Percentiles rank a stretch among this genome's conserved stretches.
These are phyloP conservation scores for Skeletonema tropicum DNA, from an alignment of 108 stramenopile genomes.

Conservation along the genomic window DNA sequence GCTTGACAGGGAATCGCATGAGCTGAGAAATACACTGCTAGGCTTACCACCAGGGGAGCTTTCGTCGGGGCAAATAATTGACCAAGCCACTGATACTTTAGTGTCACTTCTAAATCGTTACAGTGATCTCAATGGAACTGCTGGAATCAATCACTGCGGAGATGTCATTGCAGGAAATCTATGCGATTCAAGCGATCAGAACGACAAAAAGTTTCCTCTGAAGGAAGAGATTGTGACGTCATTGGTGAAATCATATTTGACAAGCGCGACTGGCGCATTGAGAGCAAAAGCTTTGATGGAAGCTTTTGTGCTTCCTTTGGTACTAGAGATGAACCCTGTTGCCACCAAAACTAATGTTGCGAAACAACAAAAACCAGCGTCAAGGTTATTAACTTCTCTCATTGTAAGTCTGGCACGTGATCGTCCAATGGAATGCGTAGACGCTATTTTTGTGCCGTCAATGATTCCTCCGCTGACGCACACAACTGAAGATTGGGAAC, in stretches of 20 bases:
- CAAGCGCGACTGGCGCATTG: constrained; percentile 37
- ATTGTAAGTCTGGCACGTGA: constrained; percentile 26
- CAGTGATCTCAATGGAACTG: constrained; percentile 34
- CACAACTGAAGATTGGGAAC: constrained; percentile 6
- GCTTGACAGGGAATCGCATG: constrained; percentile 27
- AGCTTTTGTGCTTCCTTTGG: constrained; percentile 41
- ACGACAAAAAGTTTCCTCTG: constrained; percentile 19
- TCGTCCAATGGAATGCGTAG: constrained; percentile 42
- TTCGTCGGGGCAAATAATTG: constrained; percentile 24
- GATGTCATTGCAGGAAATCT: constrained; percentile 18
- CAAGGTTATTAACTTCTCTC: constrained; percentile 26
- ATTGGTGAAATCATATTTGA: constrained; percentile 21
- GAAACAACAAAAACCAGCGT: constrained; percentile 30
- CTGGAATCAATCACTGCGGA: constrained; percentile 39
- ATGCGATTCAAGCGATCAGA: not conserved
- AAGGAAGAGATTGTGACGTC: constrained; percentile 34
- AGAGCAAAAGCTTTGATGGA: constrained; percentile 38
- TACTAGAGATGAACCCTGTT: constrained; percentile 31
- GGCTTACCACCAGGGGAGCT: constrained; percentile 34
- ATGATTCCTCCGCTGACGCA: constrained; percentile 1
- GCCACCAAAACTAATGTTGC: not conserved
- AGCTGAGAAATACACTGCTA: constrained; percentile 21
- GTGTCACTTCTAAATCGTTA: constrained; percentile 25
- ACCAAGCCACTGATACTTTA: constrained; percentile 25
- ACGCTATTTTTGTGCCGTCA: constrained; percentile 20